phyloP scores from a whole-genome alignment of 1,139 yeast species.

The Debaryomyces robertsiae region DNA sequence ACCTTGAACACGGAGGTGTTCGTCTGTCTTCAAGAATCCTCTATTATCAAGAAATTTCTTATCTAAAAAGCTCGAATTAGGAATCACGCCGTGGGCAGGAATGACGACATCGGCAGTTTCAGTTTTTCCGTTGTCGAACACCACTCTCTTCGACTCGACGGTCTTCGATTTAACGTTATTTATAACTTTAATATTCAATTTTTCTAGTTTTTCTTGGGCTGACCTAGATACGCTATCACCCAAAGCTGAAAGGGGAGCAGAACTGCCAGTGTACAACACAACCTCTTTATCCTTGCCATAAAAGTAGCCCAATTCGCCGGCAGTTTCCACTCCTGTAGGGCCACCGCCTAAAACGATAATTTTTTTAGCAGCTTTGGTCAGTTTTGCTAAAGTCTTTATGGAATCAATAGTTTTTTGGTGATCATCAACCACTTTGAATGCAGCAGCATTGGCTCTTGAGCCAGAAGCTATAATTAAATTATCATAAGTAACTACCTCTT shows the following conservation, averaged over 20 bases:
- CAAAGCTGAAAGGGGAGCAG: slow-evolving; percentile 25
- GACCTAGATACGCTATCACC: slow-evolving; percentile 17
- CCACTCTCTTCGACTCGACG: slow-evolving; percentile 11
- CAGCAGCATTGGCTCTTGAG: slow-evolving; percentile 23
- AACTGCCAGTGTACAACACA: slow-evolving; percentile 30
- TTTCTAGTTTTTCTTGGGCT: slow-evolving; percentile 25
- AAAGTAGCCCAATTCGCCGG: slow-evolving; percentile 35
- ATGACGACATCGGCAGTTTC: slow-evolving; percentile 31
- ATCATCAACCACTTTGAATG: slow-evolving; percentile 29
- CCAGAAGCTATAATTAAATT: slow-evolving; percentile 39
- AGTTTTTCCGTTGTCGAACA: slow-evolving; percentile 20
- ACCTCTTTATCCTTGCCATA: slow-evolving; percentile 23
- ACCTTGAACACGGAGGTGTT: slow-evolving; percentile 25
- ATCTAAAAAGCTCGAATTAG: slow-evolving; percentile 30
- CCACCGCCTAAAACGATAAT: slow-evolving; percentile 46
- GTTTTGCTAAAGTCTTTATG: slow-evolving; percentile 18
- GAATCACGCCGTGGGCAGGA: slow-evolving; percentile 23
- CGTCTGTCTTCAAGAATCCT: slow-evolving; percentile 31
- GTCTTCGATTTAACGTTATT: slow-evolving; percentile 20
- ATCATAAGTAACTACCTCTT: slow-evolving; percentile 25
- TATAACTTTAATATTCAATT: slow-evolving; percentile 29
- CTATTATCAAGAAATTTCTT: slow-evolving; percentile 17
- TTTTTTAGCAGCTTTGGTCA: slow-evolving; percentile 22
- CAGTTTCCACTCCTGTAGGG: slow-evolving; percentile 42
- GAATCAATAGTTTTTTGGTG: slow-evolving; percentile 18